phyloP scores from a whole-genome alignment of 1,139 yeast genomes.

The Candida gigantensis region DNA sequence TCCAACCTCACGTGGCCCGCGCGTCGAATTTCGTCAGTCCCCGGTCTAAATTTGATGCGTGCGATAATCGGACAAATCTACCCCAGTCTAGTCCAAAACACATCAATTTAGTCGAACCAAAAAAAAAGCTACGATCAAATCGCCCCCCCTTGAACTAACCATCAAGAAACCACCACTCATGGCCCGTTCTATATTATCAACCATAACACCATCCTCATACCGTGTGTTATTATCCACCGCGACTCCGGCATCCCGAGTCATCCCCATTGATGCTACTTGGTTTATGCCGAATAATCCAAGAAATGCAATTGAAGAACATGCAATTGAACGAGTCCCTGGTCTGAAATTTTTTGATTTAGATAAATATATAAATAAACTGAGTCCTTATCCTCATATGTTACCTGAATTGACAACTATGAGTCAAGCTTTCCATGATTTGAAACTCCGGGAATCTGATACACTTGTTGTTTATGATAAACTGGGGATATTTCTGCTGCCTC shows the following conservation, averaged over 20 bases:
- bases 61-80: too few relatives aligned
- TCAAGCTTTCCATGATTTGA: constrained; percentile 48
- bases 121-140: too few relatives aligned
- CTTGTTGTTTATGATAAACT: constrained; percentile 83
- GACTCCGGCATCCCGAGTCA: constrained; percentile 34
- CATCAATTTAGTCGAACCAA: too few relatives aligned
- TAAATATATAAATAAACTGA: constrained; percentile 47
- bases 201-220: constrained; percentile 6
- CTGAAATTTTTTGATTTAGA: constrained; percentile 85
- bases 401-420: constrained; percentile 63
- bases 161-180: too few relatives aligned
- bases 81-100: too few relatives aligned
- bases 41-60: too few relatives aligned
- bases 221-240: constrained; percentile 12
- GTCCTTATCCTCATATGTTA: constrained; percentile 86
- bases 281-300: constrained; percentile 75
- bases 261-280: constrained; percentile 91
- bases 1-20: too few relatives aligned
- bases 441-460: constrained; percentile 50
- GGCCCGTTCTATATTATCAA: constrained; percentile 4
- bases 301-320: constrained; percentile 59
- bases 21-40: too few relatives aligned
- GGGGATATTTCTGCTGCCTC: constrained; percentile 84
- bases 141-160: too few relatives aligned
- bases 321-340: constrained; percentile 58